Evolutionary conservation across 1,284 basidiomycete genomes (phyloP), one percentile per base, ranked within the genome.

Genomic region (Vanrija sp.): DNA sequence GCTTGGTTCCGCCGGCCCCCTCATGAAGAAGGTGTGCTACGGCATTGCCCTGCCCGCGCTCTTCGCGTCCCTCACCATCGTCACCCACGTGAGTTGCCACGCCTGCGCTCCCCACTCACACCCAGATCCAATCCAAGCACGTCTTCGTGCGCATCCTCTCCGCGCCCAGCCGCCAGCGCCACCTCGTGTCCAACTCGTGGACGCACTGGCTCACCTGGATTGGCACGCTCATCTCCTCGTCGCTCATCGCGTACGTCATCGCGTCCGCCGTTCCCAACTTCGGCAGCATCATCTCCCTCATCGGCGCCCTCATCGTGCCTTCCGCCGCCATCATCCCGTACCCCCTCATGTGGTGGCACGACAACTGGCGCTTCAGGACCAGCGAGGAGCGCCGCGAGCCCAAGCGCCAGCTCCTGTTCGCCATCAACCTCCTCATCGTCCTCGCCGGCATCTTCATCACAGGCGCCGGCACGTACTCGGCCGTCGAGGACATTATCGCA

Each of bases 1-100:
- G 12, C 69, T 76, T 19, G 73, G 74, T 1, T 66, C 65, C 5
- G 72, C 74, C 16, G 77, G 77, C 40, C 48, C 58, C 1, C 49
- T 73, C 23, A 66, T 78, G 56, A 75, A 78, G 65, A 72, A 72
- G 50, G 63, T 78, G 46, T 64, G 63, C 29, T 78, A 76, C 59
- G 76, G 74, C 12, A 58, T 78, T 23, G 71, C 76, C 6, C 53
- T 78, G 9, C 74, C 73, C 6, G 74, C 71, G 18, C 57, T 67
- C 21, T 57, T 67, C 29, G 58, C 60, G 40, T 55, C 56, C 3
- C 61, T 71, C 21, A 60, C 54, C 56, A 57, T 55, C 49, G 61
- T 60, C 57, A 56, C 57, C 43, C 64, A 66, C 55, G 57, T 64
- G 9, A 63, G 63, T n/a, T 6, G 67, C 65, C 50, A 70, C 68